Conservation (phyloP, 2,329 filamentous ascomycete species). For the Calonectria hawksworthii region DNA sequence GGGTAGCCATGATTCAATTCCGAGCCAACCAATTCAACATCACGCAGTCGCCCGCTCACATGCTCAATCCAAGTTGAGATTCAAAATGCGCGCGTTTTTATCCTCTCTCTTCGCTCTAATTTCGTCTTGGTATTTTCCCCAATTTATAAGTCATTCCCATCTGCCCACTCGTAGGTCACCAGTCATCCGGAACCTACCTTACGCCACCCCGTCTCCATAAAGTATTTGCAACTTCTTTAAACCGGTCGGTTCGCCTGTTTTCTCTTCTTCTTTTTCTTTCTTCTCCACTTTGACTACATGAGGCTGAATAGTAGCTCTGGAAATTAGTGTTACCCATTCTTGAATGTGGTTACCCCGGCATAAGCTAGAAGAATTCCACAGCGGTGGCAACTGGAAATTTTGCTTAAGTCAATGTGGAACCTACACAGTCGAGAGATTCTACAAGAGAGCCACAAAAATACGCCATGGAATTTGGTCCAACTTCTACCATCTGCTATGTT, state of each 20-base stretch:
- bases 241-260: background rate
- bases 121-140: too few relatives aligned
- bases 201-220: too few relatives aligned
- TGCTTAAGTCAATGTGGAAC: background rate
- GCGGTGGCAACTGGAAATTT: background rate
- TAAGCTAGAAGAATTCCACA: background rate
- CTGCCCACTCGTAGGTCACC: too few relatives aligned
- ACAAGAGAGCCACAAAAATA: background rate
- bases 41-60: too few relatives aligned
- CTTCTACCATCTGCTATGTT: background rate
- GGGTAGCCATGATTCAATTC: background rate
- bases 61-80: too few relatives aligned
- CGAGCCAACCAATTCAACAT: background rate
- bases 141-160: too few relatives aligned
- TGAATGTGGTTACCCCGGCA: background rate
- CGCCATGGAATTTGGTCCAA: background rate
- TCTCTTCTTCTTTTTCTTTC: background rate
- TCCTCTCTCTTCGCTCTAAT: too few relatives aligned
- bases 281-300: background rate
- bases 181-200: too few relatives aligned
- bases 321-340: background rate
- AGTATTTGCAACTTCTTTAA: background rate
- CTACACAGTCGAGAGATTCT: background rate
- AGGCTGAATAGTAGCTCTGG: background rate
- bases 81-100: too few relatives aligned